phyloP scores from a whole-genome alignment of 768 basidiomycete genomes.

The Boletus speciosus region DNA sequence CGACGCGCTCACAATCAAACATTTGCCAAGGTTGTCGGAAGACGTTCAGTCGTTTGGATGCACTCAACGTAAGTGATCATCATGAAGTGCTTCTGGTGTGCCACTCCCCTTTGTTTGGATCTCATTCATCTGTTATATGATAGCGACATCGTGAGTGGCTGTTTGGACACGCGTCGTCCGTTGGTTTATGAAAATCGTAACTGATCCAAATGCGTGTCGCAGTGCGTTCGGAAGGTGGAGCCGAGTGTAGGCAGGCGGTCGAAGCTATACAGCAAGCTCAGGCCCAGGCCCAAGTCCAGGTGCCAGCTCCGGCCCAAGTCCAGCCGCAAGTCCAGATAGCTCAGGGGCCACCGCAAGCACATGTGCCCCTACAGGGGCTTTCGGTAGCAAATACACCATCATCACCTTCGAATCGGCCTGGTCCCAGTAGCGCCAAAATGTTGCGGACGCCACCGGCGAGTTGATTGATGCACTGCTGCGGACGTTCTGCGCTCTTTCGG shows the following conservation, averaged over 20 bases:
- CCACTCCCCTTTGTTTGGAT: constrained; percentile 18
- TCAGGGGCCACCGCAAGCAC: constrained; percentile 20
- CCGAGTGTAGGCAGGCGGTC: constrained; percentile 58
- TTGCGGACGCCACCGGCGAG: constrained; percentile 17
- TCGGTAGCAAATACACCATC: constrained; percentile 15
- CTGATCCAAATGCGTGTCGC: constrained; percentile 25
- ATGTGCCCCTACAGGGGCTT: constrained; percentile 22
- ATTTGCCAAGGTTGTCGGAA: constrained; percentile 91
- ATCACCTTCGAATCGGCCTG: constrained; percentile 23
- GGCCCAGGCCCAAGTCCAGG: constrained; percentile 26
- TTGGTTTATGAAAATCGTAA: constrained; percentile 21
- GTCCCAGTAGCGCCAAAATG: constrained; percentile 20
- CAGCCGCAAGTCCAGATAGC: constrained; percentile 21
- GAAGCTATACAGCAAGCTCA: constrained; percentile 37
- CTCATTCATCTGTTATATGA: constrained; percentile 27
- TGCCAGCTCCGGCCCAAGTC: constrained; percentile 16
- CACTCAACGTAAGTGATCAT: constrained; percentile 76
- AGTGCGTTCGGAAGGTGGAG: constrained; percentile 85
- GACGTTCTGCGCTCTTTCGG: neutral
- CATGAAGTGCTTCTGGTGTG: constrained; percentile 28
- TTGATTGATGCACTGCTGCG: constrained; percentile 5
- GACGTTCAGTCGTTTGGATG: constrained; percentile 91
- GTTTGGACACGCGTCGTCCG: constrained; percentile 22
- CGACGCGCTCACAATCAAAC: constrained; percentile 78
- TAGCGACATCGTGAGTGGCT: constrained; percentile 72